A percentile compares a stretch with the other conserved stretches of the same genome.
These are phyloP conservation scores for Pulveroboletus frians DNA, from an alignment of 768 basidiomycete species.

Conservation along the genomic window DNA sequence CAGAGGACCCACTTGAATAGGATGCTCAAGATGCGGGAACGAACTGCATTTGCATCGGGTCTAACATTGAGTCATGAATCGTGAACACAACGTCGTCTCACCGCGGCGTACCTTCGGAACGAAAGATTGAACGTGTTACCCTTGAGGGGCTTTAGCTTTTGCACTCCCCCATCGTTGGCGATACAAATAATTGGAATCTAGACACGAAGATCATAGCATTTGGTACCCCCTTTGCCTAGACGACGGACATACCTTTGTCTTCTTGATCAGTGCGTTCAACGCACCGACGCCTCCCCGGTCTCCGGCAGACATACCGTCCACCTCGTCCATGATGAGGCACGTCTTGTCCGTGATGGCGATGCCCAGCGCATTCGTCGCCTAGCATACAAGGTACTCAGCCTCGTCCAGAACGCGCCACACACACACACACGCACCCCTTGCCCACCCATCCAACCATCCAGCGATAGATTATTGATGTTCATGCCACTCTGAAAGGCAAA, in stretches of 20 bases:
- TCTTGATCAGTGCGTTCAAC: constrained; percentile 85
- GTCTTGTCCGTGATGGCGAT: constrained; percentile 72
- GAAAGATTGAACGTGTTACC: constrained; percentile 66
- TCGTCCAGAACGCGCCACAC: background rate
- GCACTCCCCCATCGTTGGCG: constrained; percentile 83
- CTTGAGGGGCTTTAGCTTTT: constrained; percentile 85
- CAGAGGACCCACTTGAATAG: constrained; percentile 70
- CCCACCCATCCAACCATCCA: constrained; percentile 81
- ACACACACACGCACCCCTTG: constrained; percentile 39
- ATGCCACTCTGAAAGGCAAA: constrained; percentile 61
- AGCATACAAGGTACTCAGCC: background rate
- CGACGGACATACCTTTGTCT: constrained; percentile 60
- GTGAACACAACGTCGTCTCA: background rate
- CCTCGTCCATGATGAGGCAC: constrained; percentile 98
- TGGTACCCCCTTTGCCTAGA: too few species aligned
- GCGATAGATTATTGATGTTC: constrained; percentile 82
- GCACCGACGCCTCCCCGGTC: constrained; percentile 97
- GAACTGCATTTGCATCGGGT: constrained; percentile 68
- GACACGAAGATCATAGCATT: background rate
- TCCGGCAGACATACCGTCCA: constrained; percentile 98
- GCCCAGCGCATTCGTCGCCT: constrained; percentile 64
- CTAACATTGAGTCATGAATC: constrained; percentile 35
- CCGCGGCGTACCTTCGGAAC: constrained; percentile 63
- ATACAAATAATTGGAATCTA: constrained; percentile 97
- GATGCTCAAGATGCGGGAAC: constrained; percentile 85